Evolutionary conservation across 2,329 filamentous ascomycete genomes (phyloP), one percentile per base, ranked within the genome.

Genomic region (Exophiala oligosperma): DNA sequence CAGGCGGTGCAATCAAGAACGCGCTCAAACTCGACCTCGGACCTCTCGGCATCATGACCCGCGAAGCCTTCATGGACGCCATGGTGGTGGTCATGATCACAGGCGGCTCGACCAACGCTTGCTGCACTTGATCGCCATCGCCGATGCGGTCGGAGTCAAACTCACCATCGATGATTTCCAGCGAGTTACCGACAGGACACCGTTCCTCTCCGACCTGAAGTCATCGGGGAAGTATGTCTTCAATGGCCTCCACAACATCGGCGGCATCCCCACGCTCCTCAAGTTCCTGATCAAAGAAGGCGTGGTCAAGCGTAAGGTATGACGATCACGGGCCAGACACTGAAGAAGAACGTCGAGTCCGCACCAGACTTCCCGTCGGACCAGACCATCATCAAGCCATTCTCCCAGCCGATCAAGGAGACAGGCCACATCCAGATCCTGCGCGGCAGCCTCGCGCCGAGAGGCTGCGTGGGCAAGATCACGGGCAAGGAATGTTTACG

Each of bases 91-190:
- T 92, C 64, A 92, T 87, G 71, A 88, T 93, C 67, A 89, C 91
- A 2, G 90, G 90, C 54, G 90, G 90, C 63, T 92, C 89, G 69
- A 94, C 90, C 64, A 94, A 94, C 73, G 90, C 90, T 38, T 94
- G 37, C 84, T 94, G 48, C 90, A 94, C 73, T 76, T 94, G 49
- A 90, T 94, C 70, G 90, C 90, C 68, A 92, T 93, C 57, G 90
- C 90, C 60, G 88, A 93, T 74, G 83, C 87, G 4, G 89, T 91
- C 23, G 90, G 89, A 67, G 82, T 94, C 71, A 89, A 91, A 74
- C 83, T 94, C 55, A 91, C 88, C 48, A 88, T 94, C 59, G 90
- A 94, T 67, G 90, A 94, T 76, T 93, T 93, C 84, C 90, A 94
- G 77, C 78, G 82, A 66, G 88, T 93, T 50, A 91, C 89, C 0